Percentiles rank a stretch among this genome's conserved stretches.
phyloP scores from a whole-genome alignment of 768 basidiomycete species.

The Amanita jacksonii region DNA sequence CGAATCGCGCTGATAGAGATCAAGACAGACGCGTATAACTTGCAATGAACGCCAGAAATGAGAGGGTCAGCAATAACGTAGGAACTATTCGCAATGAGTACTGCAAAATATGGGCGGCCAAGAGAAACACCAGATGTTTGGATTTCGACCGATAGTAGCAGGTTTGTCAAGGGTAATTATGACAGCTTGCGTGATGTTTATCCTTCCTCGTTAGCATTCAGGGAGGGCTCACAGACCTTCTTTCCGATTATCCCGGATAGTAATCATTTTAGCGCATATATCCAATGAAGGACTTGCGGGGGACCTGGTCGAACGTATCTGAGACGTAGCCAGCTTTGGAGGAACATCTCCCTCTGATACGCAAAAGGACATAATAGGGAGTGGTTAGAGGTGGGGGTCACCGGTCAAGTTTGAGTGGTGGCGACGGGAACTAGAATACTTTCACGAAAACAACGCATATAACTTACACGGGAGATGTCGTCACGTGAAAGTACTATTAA shows the following conservation, averaged over 20 bases:
- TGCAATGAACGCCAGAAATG: slow-evolving; percentile 68
- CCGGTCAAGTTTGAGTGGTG: not conserved
- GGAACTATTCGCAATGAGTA: slow-evolving; percentile 26
- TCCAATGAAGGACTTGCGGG: slow-evolving; percentile 8
- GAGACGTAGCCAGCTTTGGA: too few relatives aligned
- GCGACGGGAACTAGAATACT: not conserved
- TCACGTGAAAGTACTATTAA: slow-evolving; percentile 6
- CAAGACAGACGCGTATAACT: slow-evolving; percentile 63
- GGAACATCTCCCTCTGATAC: not conserved
- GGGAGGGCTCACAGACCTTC: slow-evolving; percentile 38
- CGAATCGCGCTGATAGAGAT: not conserved
- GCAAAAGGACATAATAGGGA: not conserved
- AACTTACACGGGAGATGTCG: not conserved
- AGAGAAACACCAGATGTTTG: slow-evolving; percentile 44
- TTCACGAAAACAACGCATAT: not conserved
- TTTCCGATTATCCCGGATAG: slow-evolving; percentile 47
- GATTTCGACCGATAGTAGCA: slow-evolving; percentile 61
- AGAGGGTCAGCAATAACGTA: slow-evolving; percentile 56
- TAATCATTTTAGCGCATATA: slow-evolving; percentile 70
- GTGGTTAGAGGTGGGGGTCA: not conserved
- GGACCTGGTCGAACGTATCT: not conserved
- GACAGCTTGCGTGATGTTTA: slow-evolving; percentile 20
- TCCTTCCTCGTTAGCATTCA: too few relatives aligned
- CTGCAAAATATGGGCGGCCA: slow-evolving; percentile 15
- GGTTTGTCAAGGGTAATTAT: slow-evolving; percentile 53